phyloP scores from a whole-genome alignment of 352 stramenopile species.

The Ophiocytium majus region DNA sequence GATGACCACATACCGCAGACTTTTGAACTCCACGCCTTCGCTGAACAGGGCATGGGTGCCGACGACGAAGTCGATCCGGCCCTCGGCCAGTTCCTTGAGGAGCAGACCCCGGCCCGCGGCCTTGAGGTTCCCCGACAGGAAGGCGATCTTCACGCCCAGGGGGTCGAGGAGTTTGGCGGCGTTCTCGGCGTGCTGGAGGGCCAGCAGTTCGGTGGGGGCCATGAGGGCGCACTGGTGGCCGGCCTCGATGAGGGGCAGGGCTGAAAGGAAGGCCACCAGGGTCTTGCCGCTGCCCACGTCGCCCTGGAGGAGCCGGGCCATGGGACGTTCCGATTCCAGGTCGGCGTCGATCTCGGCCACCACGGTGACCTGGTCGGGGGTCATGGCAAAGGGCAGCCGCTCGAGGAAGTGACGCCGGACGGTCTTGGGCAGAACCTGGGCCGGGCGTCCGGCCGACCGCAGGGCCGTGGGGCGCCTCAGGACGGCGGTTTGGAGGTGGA shows the following conservation, averaged over 20 bases:
- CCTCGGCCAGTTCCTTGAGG: not conserved
- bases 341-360: not conserved
- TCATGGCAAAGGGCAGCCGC: not conserved
- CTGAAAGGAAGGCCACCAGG: constrained; percentile 28
- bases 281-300: constrained; percentile 49
- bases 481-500: too few relatives aligned
- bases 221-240: constrained; percentile 32
- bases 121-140: not conserved
- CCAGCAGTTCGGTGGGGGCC: constrained; percentile 29
- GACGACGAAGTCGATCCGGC: not conserved
- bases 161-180: not conserved
- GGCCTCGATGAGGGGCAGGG: constrained; percentile 23
- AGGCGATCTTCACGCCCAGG: not conserved
- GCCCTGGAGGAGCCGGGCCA: constrained; percentile 47
- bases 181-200: not conserved
- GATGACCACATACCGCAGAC: not conserved
- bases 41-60: not conserved
- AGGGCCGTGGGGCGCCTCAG: too few relatives aligned
- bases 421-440: too few relatives aligned
- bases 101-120: not conserved
- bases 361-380: not conserved
- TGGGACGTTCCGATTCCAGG: not conserved
- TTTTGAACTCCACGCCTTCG: not conserved
- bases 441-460: too few relatives aligned
- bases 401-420: too few relatives aligned